A percentile compares a stretch with the other conserved stretches of the same genome.
phyloP scores from a whole-genome alignment of 371 early-diverging fungal genomes.

The Cokeromyces recurvatus region DNA sequence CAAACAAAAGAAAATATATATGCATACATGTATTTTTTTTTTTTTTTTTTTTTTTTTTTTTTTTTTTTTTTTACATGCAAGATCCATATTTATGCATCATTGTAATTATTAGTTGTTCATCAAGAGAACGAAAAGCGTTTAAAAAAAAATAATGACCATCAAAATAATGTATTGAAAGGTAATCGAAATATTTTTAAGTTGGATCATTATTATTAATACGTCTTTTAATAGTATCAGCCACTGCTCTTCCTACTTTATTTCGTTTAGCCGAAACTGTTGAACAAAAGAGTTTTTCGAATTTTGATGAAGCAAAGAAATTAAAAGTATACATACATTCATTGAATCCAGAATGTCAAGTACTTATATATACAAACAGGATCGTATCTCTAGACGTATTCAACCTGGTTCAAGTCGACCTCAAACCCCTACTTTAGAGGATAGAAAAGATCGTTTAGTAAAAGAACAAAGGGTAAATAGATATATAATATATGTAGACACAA shows the following conservation, averaged over 20 bases:
- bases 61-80: slow-evolving; percentile 3
- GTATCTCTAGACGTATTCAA: slow-evolving; percentile 45
- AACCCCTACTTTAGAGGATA: slow-evolving; percentile 27
- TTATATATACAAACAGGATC: slow-evolving; percentile 46
- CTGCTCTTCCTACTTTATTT: slow-evolving; percentile 49
- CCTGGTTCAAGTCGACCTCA: slow-evolving; percentile 29
- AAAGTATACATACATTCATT: too few relatives aligned
- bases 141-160: slow-evolving; percentile 10
- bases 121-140: slow-evolving; percentile 28
- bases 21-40: neutral
- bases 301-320: slow-evolving; percentile 47
- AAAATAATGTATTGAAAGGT: slow-evolving; percentile 5
- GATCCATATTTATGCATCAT: too few relatives aligned
- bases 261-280: slow-evolving; percentile 64
- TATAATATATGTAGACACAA: neutral
- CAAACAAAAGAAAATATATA: neutral
- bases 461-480: slow-evolving; percentile 24
- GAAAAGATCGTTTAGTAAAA: slow-evolving; percentile 32
- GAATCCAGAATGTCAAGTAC: too few relatives aligned
- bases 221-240: slow-evolving; percentile 17
- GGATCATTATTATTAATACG: neutral
- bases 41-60: slow-evolving; percentile 1
- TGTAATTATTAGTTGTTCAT: slow-evolving; percentile 35
- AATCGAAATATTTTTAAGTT: too few relatives aligned
- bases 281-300: slow-evolving; percentile 49